Conservation (phyloP, 768 basidiomycete species). For the Panaeolus papilionaceus region DNA sequence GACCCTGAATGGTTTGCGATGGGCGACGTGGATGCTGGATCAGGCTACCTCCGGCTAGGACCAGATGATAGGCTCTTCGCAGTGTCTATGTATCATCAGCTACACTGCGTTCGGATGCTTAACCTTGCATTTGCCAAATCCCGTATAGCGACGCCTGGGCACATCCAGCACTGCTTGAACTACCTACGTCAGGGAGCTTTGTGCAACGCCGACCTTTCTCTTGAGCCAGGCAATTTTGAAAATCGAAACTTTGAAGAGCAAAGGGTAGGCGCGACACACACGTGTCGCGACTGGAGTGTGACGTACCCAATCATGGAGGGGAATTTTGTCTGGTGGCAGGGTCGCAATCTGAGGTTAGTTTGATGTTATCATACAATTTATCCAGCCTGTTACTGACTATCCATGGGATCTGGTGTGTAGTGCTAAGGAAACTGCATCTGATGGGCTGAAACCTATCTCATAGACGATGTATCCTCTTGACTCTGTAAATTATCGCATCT, state of each 20-base stretch:
- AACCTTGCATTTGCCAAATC: constrained; percentile 22
- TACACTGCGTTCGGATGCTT: constrained; percentile 48
- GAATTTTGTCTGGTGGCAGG: neutral
- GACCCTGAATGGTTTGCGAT: constrained; percentile 32
- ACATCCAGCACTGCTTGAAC: constrained; percentile 45
- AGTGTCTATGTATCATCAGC: constrained; percentile 49
- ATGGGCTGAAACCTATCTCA: neutral
- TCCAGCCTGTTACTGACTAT: neutral
- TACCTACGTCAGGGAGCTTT: constrained; percentile 45
- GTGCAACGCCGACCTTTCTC: constrained; percentile 45
- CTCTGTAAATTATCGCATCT: neutral
- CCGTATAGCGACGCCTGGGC: constrained; percentile 19
- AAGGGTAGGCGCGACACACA: constrained; percentile 32
- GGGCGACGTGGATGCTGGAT: constrained; percentile 23
- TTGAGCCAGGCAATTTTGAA: constrained; percentile 41
- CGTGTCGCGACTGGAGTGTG: constrained; percentile 36
- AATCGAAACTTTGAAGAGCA: constrained; percentile 30
- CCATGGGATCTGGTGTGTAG: neutral
- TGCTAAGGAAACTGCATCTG: neutral
- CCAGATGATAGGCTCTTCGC: constrained; percentile 29
- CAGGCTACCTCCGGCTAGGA: constrained; percentile 26
- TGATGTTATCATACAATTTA: neutral
- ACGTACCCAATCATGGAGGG: neutral
- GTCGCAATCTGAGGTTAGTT: neutral
- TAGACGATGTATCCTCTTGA: neutral